Base-by-base conservation (phyloP, 169 alveolate genomes). In the Eimeria nieschulzi region DNA sequence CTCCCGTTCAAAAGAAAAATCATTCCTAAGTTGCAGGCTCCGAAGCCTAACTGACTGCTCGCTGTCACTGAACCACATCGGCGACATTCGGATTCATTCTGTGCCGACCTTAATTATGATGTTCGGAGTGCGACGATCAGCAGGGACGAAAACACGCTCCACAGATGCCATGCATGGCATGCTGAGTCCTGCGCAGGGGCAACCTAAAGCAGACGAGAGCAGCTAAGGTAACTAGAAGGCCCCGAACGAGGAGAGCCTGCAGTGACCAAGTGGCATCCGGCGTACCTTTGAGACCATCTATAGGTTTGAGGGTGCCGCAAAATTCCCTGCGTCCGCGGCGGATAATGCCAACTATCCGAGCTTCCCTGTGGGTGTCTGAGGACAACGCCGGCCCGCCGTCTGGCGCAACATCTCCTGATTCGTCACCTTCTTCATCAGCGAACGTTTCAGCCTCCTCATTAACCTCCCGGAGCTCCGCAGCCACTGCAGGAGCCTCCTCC, bases 341-440 rank as follows among this genome's bases (percentile, higher is more conserved):
- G 25, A 98, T 59, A 51, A 98, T 96, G 19, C 99, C 99, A 26
- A 97, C 99, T 25, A 99, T 98, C 39, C 94, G 94, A 15, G 99
- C 99, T 73, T 88, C 73, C 46, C 15, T 19, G 9, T 83, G 86
- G 10, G 79, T 66, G 46, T 80, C 82, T 0, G 63, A 5, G 15
- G 86, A 7, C 15, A 61, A 1, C 53, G 26, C 12, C 10, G 12
- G 26, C 12, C 26, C n/a, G 13, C 33, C 33, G 12, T 5, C 56
- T 72, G 21, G 10, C 15, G 10, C 56, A 33, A 9, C 33, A 25
- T 26, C 82, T 23, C 13, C 55, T 72, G 17, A 10, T 39, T 72
- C 82, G 25, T 26, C 55, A 3, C 33, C 82, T 9, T 33, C 55
- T 19, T 23, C 76, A 59, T n/a, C n/a, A 68, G 53, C 21, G 15